Percentiles rank a stretch among this genome's conserved stretches.
Conservation (phyloP, 768 basidiomycete species). For the Amanita rubescens region DNA sequence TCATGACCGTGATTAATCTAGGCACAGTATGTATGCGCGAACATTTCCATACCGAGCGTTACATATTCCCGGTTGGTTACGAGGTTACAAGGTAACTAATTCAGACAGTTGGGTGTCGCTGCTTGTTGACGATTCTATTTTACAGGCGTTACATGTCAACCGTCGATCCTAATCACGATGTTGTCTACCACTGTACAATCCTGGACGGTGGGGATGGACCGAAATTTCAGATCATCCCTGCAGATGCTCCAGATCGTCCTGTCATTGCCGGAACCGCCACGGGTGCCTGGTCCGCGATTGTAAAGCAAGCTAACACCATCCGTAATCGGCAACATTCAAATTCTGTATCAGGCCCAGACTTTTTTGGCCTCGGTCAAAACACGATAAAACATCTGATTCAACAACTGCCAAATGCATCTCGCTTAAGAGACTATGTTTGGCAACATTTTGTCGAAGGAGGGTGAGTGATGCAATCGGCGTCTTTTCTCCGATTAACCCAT, state of each 20-base stretch:
- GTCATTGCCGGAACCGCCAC: constrained; percentile 84
- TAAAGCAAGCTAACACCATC: constrained; percentile 74
- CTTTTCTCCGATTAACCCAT: constrained; percentile 1
- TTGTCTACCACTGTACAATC: constrained; percentile 77
- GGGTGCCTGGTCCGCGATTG: constrained; percentile 80
- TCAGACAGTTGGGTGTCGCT: neutral
- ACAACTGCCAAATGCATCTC: constrained; percentile 66
- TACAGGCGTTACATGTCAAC: constrained; percentile 74
- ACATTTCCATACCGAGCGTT: constrained; percentile 82
- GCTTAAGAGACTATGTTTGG: constrained; percentile 77
- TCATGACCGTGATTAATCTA: constrained; percentile 74
- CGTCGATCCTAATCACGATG: constrained; percentile 54
- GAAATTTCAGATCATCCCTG: constrained; percentile 77
- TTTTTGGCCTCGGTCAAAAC: constrained; percentile 82
- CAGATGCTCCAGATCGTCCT: constrained; percentile 62
- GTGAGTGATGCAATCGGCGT: constrained; percentile 36
- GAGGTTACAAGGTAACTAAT: constrained; percentile 62
- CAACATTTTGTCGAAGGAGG: constrained; percentile 83
- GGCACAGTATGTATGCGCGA: constrained; percentile 77
- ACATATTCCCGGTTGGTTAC: constrained; percentile 85
- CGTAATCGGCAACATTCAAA: constrained; percentile 80
- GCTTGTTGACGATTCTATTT: constrained; percentile 7
- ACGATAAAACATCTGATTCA: constrained; percentile 90
- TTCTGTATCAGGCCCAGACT: constrained; percentile 84
- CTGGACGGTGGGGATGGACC: constrained; percentile 81